Evolutionary conservation across 495 filamentous ascomycete species (phyloP).

Genomic region (Choiromyces venosus): DNA sequence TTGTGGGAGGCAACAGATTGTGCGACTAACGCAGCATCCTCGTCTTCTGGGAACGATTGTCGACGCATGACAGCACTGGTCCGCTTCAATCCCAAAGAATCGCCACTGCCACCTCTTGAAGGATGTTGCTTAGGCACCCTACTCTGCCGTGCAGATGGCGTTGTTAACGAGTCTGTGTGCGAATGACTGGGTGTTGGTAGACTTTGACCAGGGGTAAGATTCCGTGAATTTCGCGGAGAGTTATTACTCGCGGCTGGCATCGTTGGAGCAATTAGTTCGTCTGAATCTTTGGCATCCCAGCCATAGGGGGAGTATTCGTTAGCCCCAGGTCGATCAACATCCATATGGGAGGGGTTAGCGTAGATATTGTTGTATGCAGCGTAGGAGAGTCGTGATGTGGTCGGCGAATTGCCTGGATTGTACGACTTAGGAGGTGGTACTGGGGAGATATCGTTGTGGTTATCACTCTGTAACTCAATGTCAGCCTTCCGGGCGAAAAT

Average conservation of each 20-base stretch:
- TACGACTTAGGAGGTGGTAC: constrained; percentile 41
- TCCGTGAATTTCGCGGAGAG: constrained; percentile 41
- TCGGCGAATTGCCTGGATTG: constrained; percentile 30
- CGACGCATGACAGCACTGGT: constrained; percentile 32
- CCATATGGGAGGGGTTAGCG: constrained; percentile 32
- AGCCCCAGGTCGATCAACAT: constrained; percentile 34
- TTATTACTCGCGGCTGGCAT: constrained; percentile 28
- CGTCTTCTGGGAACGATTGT: constrained; percentile 35
- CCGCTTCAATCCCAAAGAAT: constrained; percentile 37
- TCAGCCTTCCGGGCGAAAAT: constrained; percentile 19
- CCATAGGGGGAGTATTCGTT: constrained; percentile 39
- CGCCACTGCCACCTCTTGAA: constrained; percentile 32
- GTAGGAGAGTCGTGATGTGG: constrained; percentile 32
- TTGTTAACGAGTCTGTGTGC: constrained; percentile 34
- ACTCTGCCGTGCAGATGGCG: constrained; percentile 27
- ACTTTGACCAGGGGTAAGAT: constrained; percentile 40
- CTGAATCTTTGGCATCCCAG: constrained; percentile 32
- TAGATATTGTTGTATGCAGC: constrained; percentile 38
- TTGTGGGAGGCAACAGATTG: constrained; percentile 23
- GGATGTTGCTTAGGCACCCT: constrained; percentile 29
- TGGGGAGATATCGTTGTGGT: constrained; percentile 39
- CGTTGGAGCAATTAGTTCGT: constrained; percentile 31
- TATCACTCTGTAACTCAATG: constrained; percentile 30
- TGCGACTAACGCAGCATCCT: constrained; percentile 34
- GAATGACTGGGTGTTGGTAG: constrained; percentile 28